Conservation (phyloP, 768 basidiomycete species). For the Boletus rubescentipes region DNA sequence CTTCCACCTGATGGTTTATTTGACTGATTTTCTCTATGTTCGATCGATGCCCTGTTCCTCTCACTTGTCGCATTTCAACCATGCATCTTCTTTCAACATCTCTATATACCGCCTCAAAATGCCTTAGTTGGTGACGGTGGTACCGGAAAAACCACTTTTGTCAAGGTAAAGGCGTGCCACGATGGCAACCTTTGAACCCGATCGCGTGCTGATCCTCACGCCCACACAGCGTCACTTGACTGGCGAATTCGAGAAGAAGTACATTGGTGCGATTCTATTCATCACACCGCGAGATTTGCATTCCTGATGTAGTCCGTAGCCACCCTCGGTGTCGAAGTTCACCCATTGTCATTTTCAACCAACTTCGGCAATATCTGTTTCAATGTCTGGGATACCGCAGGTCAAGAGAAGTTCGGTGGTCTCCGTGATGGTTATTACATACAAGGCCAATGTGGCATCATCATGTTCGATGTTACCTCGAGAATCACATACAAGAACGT, state of each 20-base stretch:
- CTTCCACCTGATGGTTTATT: slow-evolving; percentile 7
- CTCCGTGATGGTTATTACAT: slow-evolving; percentile 96
- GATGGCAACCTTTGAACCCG: slow-evolving; percentile 26
- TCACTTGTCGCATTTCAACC: slow-evolving; percentile 12
- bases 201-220: slow-evolving; percentile 58
- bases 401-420: slow-evolving; percentile 99
- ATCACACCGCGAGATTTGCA: slow-evolving; percentile 10
- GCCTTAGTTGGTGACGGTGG: slow-evolving; percentile 89
- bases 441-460: slow-evolving; percentile 99
- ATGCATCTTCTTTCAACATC: background rate
- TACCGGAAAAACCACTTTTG: slow-evolving; percentile 97
- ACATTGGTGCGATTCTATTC: slow-evolving; percentile 70
- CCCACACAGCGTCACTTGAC: slow-evolving; percentile 86
- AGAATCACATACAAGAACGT: slow-evolving; percentile 99
- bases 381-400: slow-evolving; percentile 99
- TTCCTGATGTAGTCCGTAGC: slow-evolving; percentile 49
- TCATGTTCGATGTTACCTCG: slow-evolving; percentile 99
- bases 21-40: slow-evolving; percentile 31
- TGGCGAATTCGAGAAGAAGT: slow-evolving; percentile 99
- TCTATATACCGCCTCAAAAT: background rate
- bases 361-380: slow-evolving; percentile 99
- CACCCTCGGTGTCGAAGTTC: slow-evolving; percentile 99
- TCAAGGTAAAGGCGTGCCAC: slow-evolving; percentile 65
- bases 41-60: slow-evolving; percentile 51
- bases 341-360: slow-evolving; percentile 93